Evolutionary conservation across 1,284 basidiomycete genomes (phyloP).

Genomic region (Melampsora americana): DNA sequence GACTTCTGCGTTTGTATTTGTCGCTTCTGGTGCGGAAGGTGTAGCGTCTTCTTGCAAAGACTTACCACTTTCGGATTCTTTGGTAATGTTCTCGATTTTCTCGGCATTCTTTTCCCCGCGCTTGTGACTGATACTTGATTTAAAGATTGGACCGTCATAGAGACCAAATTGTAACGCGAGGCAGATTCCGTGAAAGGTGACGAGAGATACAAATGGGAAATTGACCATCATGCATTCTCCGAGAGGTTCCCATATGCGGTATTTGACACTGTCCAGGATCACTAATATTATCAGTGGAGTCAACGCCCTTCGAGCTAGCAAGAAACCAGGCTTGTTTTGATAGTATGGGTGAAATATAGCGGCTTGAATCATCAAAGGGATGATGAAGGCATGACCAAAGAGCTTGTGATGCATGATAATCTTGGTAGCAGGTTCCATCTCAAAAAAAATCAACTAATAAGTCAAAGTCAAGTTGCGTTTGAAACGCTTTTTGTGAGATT

Average conservation of each 20-base stretch:
- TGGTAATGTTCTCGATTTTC: too few relatives aligned
- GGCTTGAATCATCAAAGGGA: slow-evolving; percentile 40
- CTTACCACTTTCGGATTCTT: too few relatives aligned
- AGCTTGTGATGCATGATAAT: slow-evolving; percentile 24
- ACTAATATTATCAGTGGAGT: slow-evolving; percentile 20
- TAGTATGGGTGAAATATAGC: slow-evolving; percentile 39
- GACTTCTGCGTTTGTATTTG: too few relatives aligned
- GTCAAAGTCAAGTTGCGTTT: too few relatives aligned
- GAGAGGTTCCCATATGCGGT: slow-evolving; percentile 31
- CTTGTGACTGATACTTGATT: neutral
- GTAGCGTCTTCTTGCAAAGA: too few relatives aligned
- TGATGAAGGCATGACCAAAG: slow-evolving; percentile 26
- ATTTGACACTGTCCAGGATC: slow-evolving; percentile 24
- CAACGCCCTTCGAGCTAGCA: slow-evolving; percentile 22
- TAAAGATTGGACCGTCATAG: slow-evolving; percentile 33
- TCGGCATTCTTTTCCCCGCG: too few relatives aligned
- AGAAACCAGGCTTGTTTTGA: slow-evolving; percentile 23
- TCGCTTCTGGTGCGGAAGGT: too few relatives aligned
- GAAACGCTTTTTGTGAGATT: too few relatives aligned
- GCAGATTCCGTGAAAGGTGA: slow-evolving; percentile 34
- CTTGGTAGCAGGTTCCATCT: neutral
- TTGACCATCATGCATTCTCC: slow-evolving; percentile 39
- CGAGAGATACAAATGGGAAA: slow-evolving; percentile 29
- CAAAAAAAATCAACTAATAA: too few relatives aligned
- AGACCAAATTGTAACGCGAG: slow-evolving; percentile 31